Evolutionary conservation across 139 green algal genomes (phyloP).

Genomic region (Chara braunii): DNA sequence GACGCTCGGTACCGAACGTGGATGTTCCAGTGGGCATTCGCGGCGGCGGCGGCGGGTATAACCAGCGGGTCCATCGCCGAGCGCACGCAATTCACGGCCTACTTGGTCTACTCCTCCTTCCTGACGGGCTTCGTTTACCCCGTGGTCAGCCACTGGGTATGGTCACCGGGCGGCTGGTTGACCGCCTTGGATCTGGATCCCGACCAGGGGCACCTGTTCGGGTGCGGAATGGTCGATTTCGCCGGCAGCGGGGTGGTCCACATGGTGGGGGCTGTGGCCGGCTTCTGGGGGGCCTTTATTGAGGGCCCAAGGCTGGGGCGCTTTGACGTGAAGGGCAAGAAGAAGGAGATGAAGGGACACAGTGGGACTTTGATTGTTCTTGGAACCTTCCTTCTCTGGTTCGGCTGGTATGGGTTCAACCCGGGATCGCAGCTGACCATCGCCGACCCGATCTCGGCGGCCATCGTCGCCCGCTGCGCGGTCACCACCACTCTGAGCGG

Average conservation of each 20-base stretch:
- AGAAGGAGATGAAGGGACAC: conserved; percentile 67
- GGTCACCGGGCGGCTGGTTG: too few relatives aligned
- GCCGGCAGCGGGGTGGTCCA: conserved; percentile 56
- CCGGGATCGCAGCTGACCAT: conserved; percentile 45
- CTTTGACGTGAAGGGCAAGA: conserved; percentile 60
- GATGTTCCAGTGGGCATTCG: conserved; percentile 44
- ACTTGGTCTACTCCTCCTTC: conserved; percentile 51
- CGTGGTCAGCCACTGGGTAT: conserved; percentile 55
- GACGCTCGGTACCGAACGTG: too few relatives aligned
- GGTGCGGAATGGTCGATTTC: conserved; percentile 43
- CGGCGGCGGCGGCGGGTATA: conserved; percentile 30
- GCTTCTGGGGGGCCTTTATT: conserved; percentile 58
- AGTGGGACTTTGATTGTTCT: conserved; percentile 49
- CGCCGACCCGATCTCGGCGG: conserved; percentile 35
- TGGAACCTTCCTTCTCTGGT: conserved; percentile 71
- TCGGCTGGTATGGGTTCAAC: conserved; percentile 80
- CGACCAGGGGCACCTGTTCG: too few relatives aligned
- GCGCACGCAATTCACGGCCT: conserved; percentile 42
- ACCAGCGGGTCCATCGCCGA: conserved; percentile 38
- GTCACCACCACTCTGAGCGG: conserved; percentile 65
- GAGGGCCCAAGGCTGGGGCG: conserved; percentile 83
- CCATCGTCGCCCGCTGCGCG: conserved; percentile 42
- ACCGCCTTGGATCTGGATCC: too few relatives aligned
- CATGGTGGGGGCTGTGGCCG: conserved; percentile 49
- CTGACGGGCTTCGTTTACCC: conserved; percentile 59